phyloP scores from a whole-genome alignment of 805 yeast species.

The Candida rishiriensis region DNA sequence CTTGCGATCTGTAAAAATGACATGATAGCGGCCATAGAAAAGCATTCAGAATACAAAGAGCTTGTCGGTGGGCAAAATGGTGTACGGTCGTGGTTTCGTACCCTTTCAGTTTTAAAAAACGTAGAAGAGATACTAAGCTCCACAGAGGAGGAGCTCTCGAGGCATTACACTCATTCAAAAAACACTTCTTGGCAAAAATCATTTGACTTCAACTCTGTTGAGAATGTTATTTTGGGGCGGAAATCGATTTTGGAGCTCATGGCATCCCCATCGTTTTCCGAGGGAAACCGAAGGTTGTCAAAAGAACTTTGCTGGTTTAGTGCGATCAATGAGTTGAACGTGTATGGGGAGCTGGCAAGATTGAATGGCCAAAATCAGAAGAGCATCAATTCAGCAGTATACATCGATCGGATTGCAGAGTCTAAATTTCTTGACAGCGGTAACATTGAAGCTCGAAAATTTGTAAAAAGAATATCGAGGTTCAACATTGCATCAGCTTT shows the following conservation, averaged over 20 bases:
- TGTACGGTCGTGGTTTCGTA: slow-evolving; percentile 26
- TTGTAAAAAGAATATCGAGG: slow-evolving; percentile 26
- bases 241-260: slow-evolving; percentile 33
- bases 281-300: slow-evolving; percentile 9
- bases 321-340: slow-evolving; percentile 34
- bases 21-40: background rate
- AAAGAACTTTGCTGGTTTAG: slow-evolving; percentile 13
- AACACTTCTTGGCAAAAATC: slow-evolving; percentile 34
- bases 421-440: slow-evolving; percentile 7
- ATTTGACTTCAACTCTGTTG: slow-evolving; percentile 34
- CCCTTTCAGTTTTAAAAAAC: slow-evolving; percentile 29
- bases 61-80: too few species aligned
- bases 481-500: slow-evolving; percentile 55
- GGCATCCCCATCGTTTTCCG: background rate
- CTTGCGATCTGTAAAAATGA: too few species aligned
- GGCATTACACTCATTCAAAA: slow-evolving; percentile 10
- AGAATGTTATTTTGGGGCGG: slow-evolving; percentile 41
- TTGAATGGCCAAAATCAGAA: slow-evolving; percentile 40
- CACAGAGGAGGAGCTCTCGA: slow-evolving; percentile 6
- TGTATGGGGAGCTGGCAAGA: slow-evolving; percentile 41
- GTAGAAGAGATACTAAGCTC: slow-evolving; percentile 15
- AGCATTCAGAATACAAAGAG: background rate
- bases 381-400: slow-evolving; percentile 44
- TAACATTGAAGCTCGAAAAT: slow-evolving; percentile 5
- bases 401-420: slow-evolving; percentile 36